Evolutionary conservation across 305 asterid genomes (phyloP), one percentile per base, ranked within the genome.

Genomic region (Solanum hybrid): DNA sequence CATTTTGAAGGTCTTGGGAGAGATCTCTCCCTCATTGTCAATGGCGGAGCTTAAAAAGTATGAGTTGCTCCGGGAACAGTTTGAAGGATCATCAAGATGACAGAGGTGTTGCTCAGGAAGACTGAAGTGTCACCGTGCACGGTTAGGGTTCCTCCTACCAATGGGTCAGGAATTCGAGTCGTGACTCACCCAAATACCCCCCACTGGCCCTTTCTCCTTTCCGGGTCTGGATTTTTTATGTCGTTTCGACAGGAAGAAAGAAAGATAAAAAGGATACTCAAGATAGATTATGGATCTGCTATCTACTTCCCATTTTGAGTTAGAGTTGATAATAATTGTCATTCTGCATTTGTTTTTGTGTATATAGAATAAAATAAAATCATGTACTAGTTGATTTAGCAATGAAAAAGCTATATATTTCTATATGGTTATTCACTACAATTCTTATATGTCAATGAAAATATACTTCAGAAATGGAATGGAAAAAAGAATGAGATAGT

Each of bases 11-110:
- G 98, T 95, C 56, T 89, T 97, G 89, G 90, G 92, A 88, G 99
- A 95, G 77, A 93, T 97, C 88, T 95, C 98, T 87, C 99, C 99
- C 64, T 97, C 99, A 7, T 94, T 97, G 77, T 97, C 99, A 34
- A 91, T 95, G 96, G 94, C 95, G 6, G 99, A 97, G 93, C 96
- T 97, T 88, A 94, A 92, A 91, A 97, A 94, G 90, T 97, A 96
- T 78, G 99, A 95, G 92, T 80, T 79, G 92, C 91, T 97, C 92
- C 93, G 99, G 2, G 97, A 95, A 88, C 99, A 96, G 89, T 93
- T 95, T 88, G 98, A 97, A 95, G 99, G 99, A 85, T 31, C 95
- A 29, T 92, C 98, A 5, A 91, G 92, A 93, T 95, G 75, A 85
- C 12, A 31, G 29, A 20, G 20, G 75, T 2, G 7, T 51, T 56